Percentiles rank a stretch among this genome's conserved stretches.
These are phyloP conservation scores for Pseudognaphalium luteoalbum DNA, from an alignment of 129 eudicot species.

Conservation along the genomic window DNA sequence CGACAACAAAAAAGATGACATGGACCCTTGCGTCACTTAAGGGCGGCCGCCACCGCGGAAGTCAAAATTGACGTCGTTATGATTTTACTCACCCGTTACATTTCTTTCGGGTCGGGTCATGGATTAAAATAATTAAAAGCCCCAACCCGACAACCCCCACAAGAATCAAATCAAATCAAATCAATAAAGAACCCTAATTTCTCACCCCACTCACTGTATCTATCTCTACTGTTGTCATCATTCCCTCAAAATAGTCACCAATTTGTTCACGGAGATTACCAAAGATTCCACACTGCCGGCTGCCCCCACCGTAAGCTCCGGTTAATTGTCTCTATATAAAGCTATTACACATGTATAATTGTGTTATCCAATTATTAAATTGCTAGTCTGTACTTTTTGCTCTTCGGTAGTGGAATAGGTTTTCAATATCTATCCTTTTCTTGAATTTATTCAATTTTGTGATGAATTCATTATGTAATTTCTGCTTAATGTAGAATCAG, in stretches of 20 bases:
- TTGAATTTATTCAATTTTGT: background rate
- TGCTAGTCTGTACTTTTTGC: background rate
- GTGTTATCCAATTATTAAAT: background rate
- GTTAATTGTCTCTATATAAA: background rate
- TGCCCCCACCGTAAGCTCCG: conserved; percentile 25
- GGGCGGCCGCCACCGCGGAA: background rate
- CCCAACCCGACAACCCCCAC: conserved; percentile 9
- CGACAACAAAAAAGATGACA: background rate
- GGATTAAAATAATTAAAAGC: background rate
- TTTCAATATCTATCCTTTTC: background rate
- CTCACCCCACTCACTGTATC: conserved; percentile 19
- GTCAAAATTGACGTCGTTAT: conserved; percentile 20
- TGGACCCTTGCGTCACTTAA: conserved; percentile 1
- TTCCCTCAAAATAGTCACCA: background rate
- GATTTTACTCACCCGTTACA: conserved; percentile 13
- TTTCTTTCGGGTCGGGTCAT: background rate
- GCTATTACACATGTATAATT: too few relatives aligned
- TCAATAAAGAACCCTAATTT: conserved; percentile 32
- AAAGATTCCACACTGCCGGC: conserved; percentile 12
- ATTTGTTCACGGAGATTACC: background rate
- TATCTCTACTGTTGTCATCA: conserved; percentile 6
- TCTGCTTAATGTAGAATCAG: background rate
- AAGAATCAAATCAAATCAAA: background rate
- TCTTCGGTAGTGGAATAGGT: background rate
- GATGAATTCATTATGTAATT: background rate